Evolutionary conservation across 306 rosid species (phyloP), one percentile per base, ranked within the genome.

Genomic region (Lagenaria siceraria): DNA sequence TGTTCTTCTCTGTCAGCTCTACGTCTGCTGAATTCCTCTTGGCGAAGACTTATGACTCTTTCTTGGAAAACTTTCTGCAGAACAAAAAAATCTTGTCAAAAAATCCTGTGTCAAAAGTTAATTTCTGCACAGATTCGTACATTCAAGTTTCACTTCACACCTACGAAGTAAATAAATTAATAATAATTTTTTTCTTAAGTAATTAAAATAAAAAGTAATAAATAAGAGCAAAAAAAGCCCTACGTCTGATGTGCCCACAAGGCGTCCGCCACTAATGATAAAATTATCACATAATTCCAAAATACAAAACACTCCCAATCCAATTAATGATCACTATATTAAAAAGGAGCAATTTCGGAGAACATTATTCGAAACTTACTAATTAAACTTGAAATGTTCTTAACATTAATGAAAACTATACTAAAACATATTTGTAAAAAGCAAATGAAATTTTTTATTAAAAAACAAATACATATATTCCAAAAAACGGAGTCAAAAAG

Each of bases 1-100:
- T 89, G 83, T 27, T 96, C 97, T 80, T 90, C 96, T 46, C 90
- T 85, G 68, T 96, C 99, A 42, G 54, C 78, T 77, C 87, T 89
- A 70, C 92, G 80, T 79, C 90, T 88, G 76, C 80, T 79, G 70
- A 86, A 87, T 68, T 92, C 98, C 19, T 81, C 93, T 75, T 96
- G 89, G 46, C 99, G 89, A 6, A 77, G 89, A 43, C 84, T 78
- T 29, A 89, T 83, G 59, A 92, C 96, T 81, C 77, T 86, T 74
- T 78, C 90, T 78, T 96, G 89, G 83, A 85, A 90, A 80, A 82
- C 77, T 79, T 75, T 92, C 99, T 96, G 83, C 21, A 51, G 25
- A 31, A 10, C 73, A 42, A 19, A 6, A 25, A 18, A 51, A 6
- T 0, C n/a, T n/a, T n/a, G n/a, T n/a, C 17, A 49, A 49, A 7